These are phyloP conservation scores for Fomitopsis palustris DNA, from an alignment of 1,284 basidiomycete genomes.

Conservation along the genomic window DNA sequence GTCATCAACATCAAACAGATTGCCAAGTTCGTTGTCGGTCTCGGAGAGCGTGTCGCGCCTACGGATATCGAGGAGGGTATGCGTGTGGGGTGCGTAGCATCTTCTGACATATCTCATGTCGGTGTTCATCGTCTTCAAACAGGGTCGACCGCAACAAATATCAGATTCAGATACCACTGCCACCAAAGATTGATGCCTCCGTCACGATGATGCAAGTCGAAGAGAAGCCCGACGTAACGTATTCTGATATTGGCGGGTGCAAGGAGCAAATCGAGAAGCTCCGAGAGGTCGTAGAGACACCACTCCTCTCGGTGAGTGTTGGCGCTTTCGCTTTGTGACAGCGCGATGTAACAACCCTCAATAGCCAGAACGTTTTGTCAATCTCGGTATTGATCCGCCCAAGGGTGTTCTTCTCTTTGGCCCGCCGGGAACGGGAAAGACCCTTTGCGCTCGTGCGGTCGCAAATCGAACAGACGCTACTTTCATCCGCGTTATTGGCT, in stretches of 20 bases:
- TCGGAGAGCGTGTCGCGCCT: constrained; percentile 94
- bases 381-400: constrained; percentile 98
- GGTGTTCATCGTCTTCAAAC: background rate
- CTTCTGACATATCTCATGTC: constrained; percentile 10
- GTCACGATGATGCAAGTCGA: constrained; percentile 99
- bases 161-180: constrained; percentile 99
- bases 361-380: constrained; percentile 96
- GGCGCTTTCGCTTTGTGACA: constrained; percentile 1
- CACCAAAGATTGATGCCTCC: constrained; percentile 98
- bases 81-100: constrained; percentile 85
- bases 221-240: constrained; percentile 98
- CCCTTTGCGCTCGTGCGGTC: constrained; percentile 96
- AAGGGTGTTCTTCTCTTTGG: constrained; percentile 97
- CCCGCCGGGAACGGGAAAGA: constrained; percentile 98
- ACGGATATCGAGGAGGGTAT: constrained; percentile 99
- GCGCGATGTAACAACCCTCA: constrained; percentile 14
- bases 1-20: constrained; percentile 99
- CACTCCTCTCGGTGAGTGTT: constrained; percentile 80
- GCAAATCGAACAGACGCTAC: constrained; percentile 99
- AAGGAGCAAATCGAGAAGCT: constrained; percentile 99
- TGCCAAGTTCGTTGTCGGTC: constrained; percentile 97
- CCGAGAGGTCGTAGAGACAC: constrained; percentile 97
- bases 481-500: constrained; percentile 98
- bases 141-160: constrained; percentile 95
- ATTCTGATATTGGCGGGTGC: constrained; percentile 97